These are phyloP conservation scores for Clonostachys rhizophaga DNA, from an alignment of 2,329 filamentous ascomycete genomes.

Conservation along the genomic window DNA sequence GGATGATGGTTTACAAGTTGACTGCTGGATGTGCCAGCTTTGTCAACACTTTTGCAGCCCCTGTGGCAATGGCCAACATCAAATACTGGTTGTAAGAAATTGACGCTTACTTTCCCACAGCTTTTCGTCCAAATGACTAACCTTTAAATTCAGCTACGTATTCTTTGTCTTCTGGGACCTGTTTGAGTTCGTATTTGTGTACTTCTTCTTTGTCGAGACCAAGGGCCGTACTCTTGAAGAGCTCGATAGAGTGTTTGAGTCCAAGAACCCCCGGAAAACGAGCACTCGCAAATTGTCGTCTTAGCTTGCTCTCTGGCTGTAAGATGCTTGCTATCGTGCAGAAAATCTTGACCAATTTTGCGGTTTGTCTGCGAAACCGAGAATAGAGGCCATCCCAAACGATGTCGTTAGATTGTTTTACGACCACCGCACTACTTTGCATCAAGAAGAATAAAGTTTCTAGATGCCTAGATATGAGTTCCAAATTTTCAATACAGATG, in stretches of 20 bases:
- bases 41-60: slow-evolving; percentile 23
- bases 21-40: slow-evolving; percentile 28
- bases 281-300: not conserved
- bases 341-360: no score
- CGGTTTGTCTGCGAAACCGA: no score
- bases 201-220: slow-evolving; percentile 25
- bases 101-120: no score
- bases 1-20: slow-evolving; percentile 25
- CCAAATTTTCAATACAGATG: no score
- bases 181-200: slow-evolving; percentile 7
- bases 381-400: no score
- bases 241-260: slow-evolving; percentile 16
- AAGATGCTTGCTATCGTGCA: no score
- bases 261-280: slow-evolving; percentile 8
- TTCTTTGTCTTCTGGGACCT: slow-evolving; percentile 12
- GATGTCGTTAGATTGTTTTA: no score
- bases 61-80: slow-evolving; percentile 15
- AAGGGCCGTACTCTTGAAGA: slow-evolving; percentile 16
- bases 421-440: no score
- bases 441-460: no score
- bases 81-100: slow-evolving; percentile 5
- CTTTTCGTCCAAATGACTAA: not conserved
- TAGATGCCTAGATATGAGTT: no score
- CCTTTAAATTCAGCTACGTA: slow-evolving; percentile 16
- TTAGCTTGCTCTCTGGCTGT: no score